Conservation (phyloP, 495 filamentous ascomycete genomes). For the Talaromyces adpressus region DNA sequence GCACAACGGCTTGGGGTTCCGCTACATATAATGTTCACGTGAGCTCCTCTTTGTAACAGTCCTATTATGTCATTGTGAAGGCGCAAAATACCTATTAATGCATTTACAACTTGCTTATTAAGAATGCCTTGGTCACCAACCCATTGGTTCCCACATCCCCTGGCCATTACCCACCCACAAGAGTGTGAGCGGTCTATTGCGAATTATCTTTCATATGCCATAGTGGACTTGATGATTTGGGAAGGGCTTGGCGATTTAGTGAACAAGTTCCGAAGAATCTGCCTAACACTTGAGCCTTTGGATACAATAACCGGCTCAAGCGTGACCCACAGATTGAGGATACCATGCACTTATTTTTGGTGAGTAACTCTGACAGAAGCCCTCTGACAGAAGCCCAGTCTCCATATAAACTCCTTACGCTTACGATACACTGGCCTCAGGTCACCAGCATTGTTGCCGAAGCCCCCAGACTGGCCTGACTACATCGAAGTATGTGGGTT, state of each 20-base stretch:
- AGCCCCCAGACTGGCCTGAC: slow-evolving; percentile 66
- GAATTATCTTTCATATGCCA: slow-evolving; percentile 66
- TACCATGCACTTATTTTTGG: slow-evolving; percentile 77
- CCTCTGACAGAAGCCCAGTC: background rate
- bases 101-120: background rate
- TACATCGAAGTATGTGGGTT: slow-evolving; percentile 70
- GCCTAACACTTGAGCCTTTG: slow-evolving; percentile 58
- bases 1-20: slow-evolving; percentile 75
- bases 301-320: slow-evolving; percentile 59
- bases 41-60: slow-evolving; percentile 15
- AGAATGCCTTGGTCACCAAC: slow-evolving; percentile 56
- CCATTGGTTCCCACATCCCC: slow-evolving; percentile 46
- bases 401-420: too few species aligned
- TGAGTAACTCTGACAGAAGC: slow-evolving; percentile 16
- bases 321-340: slow-evolving; percentile 50
- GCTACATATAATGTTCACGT: slow-evolving; percentile 78
- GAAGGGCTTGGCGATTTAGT: slow-evolving; percentile 71
- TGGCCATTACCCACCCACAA: slow-evolving; percentile 45
- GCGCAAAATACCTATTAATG: background rate
- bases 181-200: slow-evolving; percentile 46
- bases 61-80: too few species aligned
- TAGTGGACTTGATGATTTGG: slow-evolving; percentile 77
- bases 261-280: slow-evolving; percentile 59
- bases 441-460: slow-evolving; percentile 72
- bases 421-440: slow-evolving; percentile 15